A percentile compares a stretch with the other conserved stretches of the same genome.
These are phyloP conservation scores for Cyclotella sp. DNA, from an alignment of 108 stramenopile species.

Conservation along the genomic window DNA sequence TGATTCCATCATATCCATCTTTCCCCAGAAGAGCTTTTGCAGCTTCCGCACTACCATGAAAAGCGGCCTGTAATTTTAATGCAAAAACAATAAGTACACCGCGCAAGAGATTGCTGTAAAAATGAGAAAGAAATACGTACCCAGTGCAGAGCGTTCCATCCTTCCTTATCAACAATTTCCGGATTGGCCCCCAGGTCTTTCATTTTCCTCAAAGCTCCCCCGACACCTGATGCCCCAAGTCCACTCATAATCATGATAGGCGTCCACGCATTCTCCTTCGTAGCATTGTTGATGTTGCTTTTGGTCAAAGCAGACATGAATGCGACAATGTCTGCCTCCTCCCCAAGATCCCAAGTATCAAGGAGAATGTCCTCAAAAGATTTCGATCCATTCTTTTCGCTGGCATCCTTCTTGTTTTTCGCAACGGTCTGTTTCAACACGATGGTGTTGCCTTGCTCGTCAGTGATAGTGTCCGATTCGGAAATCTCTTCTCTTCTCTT, in stretches of 20 bases:
- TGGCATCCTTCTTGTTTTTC: slow-evolving; percentile 24
- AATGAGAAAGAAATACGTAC: slow-evolving; percentile 17
- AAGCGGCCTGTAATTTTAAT: slow-evolving; percentile 54
- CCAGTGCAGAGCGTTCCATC: slow-evolving; percentile 92
- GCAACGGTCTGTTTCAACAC: slow-evolving; percentile 43
- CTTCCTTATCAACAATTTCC: slow-evolving; percentile 72
- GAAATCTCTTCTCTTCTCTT: slow-evolving; percentile 68
- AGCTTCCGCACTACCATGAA: slow-evolving; percentile 77
- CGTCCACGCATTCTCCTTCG: slow-evolving; percentile 86
- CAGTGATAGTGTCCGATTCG: slow-evolving; percentile 69
- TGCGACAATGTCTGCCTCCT: slow-evolving; percentile 69
- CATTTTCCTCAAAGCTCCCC: slow-evolving; percentile 61
- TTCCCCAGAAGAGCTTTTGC: slow-evolving; percentile 63
- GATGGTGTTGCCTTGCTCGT: slow-evolving; percentile 66
- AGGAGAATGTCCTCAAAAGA: slow-evolving; percentile 78
- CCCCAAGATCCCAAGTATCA: slow-evolving; percentile 91
- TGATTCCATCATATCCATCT: slow-evolving; percentile 52
- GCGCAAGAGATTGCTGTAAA: neutral
- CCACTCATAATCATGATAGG: slow-evolving; percentile 88
- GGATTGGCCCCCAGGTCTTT: slow-evolving; percentile 80
- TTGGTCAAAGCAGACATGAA: slow-evolving; percentile 67
- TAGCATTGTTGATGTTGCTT: slow-evolving; percentile 78
- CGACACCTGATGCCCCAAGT: slow-evolving; percentile 60
- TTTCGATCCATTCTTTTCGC: slow-evolving; percentile 28
- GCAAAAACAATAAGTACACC: neutral